Evolutionary conservation across 208 protist genomes (phyloP).

Genomic region (Strigomonas galati): DNA sequence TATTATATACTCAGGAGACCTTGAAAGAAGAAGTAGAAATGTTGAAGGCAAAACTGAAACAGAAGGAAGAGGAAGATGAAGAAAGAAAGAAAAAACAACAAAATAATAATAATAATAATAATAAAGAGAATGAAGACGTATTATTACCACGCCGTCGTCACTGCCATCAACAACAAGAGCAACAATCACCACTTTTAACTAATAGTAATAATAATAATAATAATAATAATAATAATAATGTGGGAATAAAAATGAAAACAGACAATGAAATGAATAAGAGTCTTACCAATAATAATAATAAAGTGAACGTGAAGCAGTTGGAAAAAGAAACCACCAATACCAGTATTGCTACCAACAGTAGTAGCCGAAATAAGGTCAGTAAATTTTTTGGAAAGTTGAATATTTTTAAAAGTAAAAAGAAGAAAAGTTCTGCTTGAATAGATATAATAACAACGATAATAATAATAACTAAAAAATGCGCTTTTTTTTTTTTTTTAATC

Average conservation of each 20-base stretch:
- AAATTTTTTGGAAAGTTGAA: no score
- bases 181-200: no score
- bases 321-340: not conserved
- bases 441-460: constrained; percentile 1
- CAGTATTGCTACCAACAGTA: no score
- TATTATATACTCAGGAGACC: no score
- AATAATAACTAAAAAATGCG: constrained; percentile 2
- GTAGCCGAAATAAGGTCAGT: no score
- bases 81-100: not conserved
- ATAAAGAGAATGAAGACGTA: not conserved
- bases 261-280: not conserved
- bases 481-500: constrained; percentile 19
- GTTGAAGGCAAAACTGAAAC: constrained; percentile 2
- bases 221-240: not conserved
- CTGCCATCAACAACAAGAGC: not conserved
- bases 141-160: not conserved
- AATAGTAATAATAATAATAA: not conserved
- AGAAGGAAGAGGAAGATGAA: not conserved
- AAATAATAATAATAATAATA: not conserved
- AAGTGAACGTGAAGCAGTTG: not conserved
- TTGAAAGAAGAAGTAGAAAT: no score
- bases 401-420: not conserved
- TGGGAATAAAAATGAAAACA: not conserved
- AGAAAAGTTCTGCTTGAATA: not conserved
- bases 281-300: not conserved